Evolutionary conservation across 768 basidiomycete species (phyloP).

Genomic region (Paxillus involutus): DNA sequence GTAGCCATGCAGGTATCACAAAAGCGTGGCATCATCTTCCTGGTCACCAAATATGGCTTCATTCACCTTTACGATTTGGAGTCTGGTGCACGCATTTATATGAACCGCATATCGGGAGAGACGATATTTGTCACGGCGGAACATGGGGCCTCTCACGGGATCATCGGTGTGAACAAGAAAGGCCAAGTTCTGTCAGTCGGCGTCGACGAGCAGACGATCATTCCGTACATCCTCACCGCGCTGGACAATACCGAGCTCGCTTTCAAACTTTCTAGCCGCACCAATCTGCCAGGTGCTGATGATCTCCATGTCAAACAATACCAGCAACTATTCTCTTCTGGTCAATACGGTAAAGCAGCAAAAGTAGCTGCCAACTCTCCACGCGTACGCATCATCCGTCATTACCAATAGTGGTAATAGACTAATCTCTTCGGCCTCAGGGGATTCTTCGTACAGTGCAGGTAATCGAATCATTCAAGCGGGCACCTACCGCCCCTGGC

Average conservation of each 20-base stretch:
- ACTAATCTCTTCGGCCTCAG: slow-evolving; percentile 35
- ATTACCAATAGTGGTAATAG: neutral
- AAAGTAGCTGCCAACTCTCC: slow-evolving; percentile 99
- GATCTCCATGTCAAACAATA: slow-evolving; percentile 96
- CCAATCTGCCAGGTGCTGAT: slow-evolving; percentile 95
- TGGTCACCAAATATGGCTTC: slow-evolving; percentile 99
- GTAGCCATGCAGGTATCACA: slow-evolving; percentile 99
- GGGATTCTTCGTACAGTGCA: slow-evolving; percentile 93
- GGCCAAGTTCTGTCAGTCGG: slow-evolving; percentile 97
- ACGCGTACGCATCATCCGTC: slow-evolving; percentile 48
- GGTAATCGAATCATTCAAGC: slow-evolving; percentile 97
- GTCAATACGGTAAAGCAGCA: slow-evolving; percentile 91
- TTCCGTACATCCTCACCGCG: slow-evolving; percentile 91
- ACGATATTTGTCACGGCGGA: slow-evolving; percentile 99
- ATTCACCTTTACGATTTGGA: slow-evolving; percentile 99
- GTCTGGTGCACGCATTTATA: slow-evolving; percentile 95
- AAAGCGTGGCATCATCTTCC: slow-evolving; percentile 94
- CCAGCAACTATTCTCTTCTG: slow-evolving; percentile 83
- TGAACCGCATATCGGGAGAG: slow-evolving; percentile 99
- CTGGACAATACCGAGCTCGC: slow-evolving; percentile 98
- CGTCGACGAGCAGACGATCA: slow-evolving; percentile 93
- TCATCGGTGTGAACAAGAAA: slow-evolving; percentile 99
- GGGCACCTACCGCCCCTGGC: slow-evolving; percentile 84
- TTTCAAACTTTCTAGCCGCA: slow-evolving; percentile 95
- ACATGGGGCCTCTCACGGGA: slow-evolving; percentile 90